A percentile compares a stretch with the other conserved stretches of the same genome.
These are phyloP conservation scores for Fusarium secorum DNA, from an alignment of 2,329 filamentous ascomycete genomes.

Conservation along the genomic window DNA sequence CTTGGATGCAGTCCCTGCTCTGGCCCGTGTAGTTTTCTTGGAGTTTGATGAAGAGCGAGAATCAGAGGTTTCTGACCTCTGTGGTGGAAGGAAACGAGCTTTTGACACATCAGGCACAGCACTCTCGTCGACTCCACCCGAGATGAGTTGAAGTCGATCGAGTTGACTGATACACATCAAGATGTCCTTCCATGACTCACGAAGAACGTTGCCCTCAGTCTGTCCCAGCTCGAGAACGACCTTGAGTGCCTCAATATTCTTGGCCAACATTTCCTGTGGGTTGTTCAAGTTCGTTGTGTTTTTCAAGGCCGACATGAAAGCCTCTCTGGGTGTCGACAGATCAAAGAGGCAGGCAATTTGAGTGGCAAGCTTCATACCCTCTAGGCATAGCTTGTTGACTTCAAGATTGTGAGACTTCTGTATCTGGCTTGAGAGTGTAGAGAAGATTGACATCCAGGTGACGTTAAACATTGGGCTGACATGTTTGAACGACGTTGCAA, in stretches of 20 bases:
- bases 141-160: constrained; percentile 93
- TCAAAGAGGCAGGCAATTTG: constrained; percentile 94
- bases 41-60: constrained; percentile 74
- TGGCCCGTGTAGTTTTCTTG: constrained; percentile 55
- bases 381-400: constrained; percentile 89
- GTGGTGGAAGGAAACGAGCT: constrained; percentile 72
- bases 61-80: constrained; percentile 61
- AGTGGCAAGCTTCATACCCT: constrained; percentile 93
- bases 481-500: constrained; percentile 91
- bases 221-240: constrained; percentile 90
- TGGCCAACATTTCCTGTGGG: constrained; percentile 90
- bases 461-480: constrained; percentile 99
- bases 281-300: constrained; percentile 97
- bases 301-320: constrained; percentile 91
- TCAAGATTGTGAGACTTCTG: constrained; percentile 94
- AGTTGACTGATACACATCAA: constrained; percentile 95
- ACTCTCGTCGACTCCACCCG: constrained; percentile 91
- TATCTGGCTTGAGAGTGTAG: constrained; percentile 89
- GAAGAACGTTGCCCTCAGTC: constrained; percentile 88
- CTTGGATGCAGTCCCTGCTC: constrained; percentile 67
- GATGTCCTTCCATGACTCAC: constrained; percentile 93
- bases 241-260: constrained; percentile 95
- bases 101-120: constrained; percentile 91
- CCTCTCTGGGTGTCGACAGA: constrained; percentile 88
- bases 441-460: constrained; percentile 99